A percentile compares a stretch with the other conserved stretches of the same genome.
These are phyloP conservation scores for Pelargonium citronellum DNA, from an alignment of 441 rosid species.

Conservation along the genomic window DNA sequence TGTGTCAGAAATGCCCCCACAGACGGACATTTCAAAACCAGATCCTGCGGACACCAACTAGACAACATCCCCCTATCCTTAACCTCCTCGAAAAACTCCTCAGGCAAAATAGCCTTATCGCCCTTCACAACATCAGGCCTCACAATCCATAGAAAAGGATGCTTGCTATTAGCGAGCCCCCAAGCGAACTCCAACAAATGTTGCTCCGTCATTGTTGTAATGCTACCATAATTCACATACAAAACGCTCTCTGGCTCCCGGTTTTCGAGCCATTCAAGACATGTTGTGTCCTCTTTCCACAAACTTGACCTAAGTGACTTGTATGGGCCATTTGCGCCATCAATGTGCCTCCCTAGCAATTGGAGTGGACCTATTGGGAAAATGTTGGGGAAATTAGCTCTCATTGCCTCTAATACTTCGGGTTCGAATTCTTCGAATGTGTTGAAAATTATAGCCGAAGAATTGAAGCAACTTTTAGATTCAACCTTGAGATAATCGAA, in stretches of 20 bases:
- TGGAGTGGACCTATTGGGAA: constrained; percentile 31
- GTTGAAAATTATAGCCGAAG: constrained; percentile 33
- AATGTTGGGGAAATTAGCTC: constrained; percentile 17
- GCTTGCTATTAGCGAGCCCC: constrained; percentile 33
- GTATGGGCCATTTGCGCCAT: neutral
- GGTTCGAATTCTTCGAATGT: constrained; percentile 32
- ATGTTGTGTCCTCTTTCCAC: constrained; percentile 30
- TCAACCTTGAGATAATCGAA: constrained; percentile 29
- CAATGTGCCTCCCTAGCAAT: constrained; percentile 6
- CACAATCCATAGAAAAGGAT: constrained; percentile 34
- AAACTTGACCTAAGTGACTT: constrained; percentile 21
- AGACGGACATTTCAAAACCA: constrained; percentile 20
- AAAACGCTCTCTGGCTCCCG: constrained; percentile 23
- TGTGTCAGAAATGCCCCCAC: constrained; percentile 30
- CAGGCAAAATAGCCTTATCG: constrained; percentile 5
- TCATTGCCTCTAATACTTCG: constrained; percentile 20
- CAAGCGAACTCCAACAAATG: constrained; percentile 37
- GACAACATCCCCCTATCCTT: constrained; percentile 27
- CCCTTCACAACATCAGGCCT: constrained; percentile 32
- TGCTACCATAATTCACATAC: constrained; percentile 36
- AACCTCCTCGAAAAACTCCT: constrained; percentile 24
- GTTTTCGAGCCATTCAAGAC: constrained; percentile 33
- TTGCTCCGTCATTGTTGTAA: constrained; percentile 23
- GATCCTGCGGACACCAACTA: constrained; percentile 29
- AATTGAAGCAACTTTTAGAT: constrained; percentile 25